Evolutionary conservation across 805 yeast genomes (phyloP).

Genomic region (Priceomyces fermenticarens): DNA sequence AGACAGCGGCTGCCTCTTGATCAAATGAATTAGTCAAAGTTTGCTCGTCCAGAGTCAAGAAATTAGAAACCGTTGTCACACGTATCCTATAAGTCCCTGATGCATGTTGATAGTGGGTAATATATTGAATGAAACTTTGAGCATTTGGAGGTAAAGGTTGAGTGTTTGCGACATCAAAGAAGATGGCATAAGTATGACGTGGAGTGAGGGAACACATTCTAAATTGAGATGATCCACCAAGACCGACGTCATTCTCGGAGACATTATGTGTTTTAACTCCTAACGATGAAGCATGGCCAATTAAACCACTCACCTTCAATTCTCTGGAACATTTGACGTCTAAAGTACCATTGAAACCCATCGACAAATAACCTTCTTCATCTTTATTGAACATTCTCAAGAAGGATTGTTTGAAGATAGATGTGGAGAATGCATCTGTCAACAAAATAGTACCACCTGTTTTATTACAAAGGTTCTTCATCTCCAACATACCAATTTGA

Average conservation of each 20-base stretch:
- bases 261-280: slow-evolving; percentile 68
- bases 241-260: slow-evolving; percentile 89
- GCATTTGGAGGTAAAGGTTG: slow-evolving; percentile 47
- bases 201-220: slow-evolving; percentile 83
- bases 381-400: slow-evolving; percentile 85
- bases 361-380: slow-evolving; percentile 77
- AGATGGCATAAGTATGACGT: slow-evolving; percentile 81
- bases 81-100: slow-evolving; percentile 85
- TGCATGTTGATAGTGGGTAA: slow-evolving; percentile 93
- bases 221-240: slow-evolving; percentile 91
- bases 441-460: slow-evolving; percentile 90
- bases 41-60: slow-evolving; percentile 50
- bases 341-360: slow-evolving; percentile 87
- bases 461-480: slow-evolving; percentile 78
- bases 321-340: slow-evolving; percentile 86
- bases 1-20: slow-evolving; percentile 96
- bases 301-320: slow-evolving; percentile 85
- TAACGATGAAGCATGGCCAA: slow-evolving; percentile 86
- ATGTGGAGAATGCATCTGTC: slow-evolving; percentile 91
- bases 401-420: slow-evolving; percentile 90
- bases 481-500: slow-evolving; percentile 92
- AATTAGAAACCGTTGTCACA: slow-evolving; percentile 77
- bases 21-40: slow-evolving; percentile 71
- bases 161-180: slow-evolving; percentile 68
- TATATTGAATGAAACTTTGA: slow-evolving; percentile 69